phyloP scores from a whole-genome alignment of 2,329 filamentous ascomycete species.

The Hypoxylon sp. region DNA sequence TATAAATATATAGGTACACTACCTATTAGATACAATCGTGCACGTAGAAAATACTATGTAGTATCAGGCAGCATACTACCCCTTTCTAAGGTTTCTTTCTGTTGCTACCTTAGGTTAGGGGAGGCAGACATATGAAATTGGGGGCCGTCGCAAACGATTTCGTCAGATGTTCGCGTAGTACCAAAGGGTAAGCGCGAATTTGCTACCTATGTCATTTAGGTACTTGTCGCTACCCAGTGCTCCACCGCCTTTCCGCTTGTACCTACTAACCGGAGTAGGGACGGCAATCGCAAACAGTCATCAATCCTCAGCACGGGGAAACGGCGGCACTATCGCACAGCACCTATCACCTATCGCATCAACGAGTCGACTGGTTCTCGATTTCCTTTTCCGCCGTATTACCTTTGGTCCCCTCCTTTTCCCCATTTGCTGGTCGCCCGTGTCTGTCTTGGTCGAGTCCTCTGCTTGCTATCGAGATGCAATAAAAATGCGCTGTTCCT shows the following conservation, averaged over 20 bases:
- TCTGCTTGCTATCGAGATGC: constrained; percentile 8
- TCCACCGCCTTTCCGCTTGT: constrained; percentile 37
- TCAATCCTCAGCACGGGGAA: neutral
- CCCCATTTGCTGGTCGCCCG: constrained; percentile 5
- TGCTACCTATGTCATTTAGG: constrained; percentile 10
- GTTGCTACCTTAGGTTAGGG: neutral
- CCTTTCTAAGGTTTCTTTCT: neutral
- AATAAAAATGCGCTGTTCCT: constrained; percentile 36
- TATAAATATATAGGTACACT: too few species aligned
- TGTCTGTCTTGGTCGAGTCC: neutral
- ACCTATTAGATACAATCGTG: neutral
- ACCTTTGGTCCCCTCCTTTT: constrained; percentile 9
- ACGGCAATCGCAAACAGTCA: constrained; percentile 37
- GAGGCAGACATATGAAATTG: neutral
- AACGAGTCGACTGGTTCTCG: constrained; percentile 6
- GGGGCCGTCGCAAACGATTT: constrained; percentile 23
- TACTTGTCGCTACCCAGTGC: constrained; percentile 6
- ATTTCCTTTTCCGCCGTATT: constrained; percentile 12
- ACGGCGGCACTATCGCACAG: neutral
- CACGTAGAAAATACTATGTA: neutral
- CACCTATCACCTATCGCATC: neutral
- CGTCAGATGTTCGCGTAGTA: constrained; percentile 19
- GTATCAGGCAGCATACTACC: neutral
- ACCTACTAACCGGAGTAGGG: constrained; percentile 35
- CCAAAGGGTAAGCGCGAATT: constrained; percentile 6